Evolutionary conservation across 2,329 filamentous ascomycete species (phyloP).

Genomic region (Colletotrichum paranaense): DNA sequence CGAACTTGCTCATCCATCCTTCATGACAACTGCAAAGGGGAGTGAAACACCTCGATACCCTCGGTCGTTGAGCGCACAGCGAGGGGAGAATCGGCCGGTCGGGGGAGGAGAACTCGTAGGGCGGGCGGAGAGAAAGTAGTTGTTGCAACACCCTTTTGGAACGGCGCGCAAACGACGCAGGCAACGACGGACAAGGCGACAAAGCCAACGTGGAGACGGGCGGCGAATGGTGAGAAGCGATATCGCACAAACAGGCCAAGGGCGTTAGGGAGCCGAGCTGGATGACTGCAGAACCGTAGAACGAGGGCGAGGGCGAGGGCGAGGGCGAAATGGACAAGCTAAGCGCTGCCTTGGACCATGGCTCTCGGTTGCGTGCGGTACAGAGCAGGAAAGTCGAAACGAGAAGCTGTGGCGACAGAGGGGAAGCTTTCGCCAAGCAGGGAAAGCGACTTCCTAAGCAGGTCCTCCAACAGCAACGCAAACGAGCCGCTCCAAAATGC

Average conservation of each 20-base stretch:
- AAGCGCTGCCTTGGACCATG: slow-evolving; percentile 31
- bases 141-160: neutral
- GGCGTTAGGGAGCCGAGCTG: neutral
- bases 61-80: slow-evolving; percentile 4
- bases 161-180: slow-evolving; percentile 13
- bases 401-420: neutral
- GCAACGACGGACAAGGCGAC: slow-evolving; percentile 13
- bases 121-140: neutral
- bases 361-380: slow-evolving; percentile 22
- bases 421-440: neutral
- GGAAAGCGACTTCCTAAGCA: neutral
- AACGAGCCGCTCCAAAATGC: neutral
- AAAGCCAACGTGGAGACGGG: slow-evolving; percentile 21
- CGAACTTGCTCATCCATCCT: slow-evolving; percentile 37
- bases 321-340: slow-evolving; percentile 16
- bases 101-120: slow-evolving; percentile 1
- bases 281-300: neutral
- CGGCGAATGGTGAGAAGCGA: neutral
- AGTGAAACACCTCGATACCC: neutral
- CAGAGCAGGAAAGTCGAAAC: neutral
- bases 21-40: slow-evolving; percentile 22
- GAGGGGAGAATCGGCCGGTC: neutral
- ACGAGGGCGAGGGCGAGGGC: slow-evolving; percentile 12
- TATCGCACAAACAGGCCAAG: slow-evolving; percentile 14
- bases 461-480: neutral